phyloP scores from a whole-genome alignment of 2,329 filamentous ascomycete genomes.

The Penicillium sp. region DNA sequence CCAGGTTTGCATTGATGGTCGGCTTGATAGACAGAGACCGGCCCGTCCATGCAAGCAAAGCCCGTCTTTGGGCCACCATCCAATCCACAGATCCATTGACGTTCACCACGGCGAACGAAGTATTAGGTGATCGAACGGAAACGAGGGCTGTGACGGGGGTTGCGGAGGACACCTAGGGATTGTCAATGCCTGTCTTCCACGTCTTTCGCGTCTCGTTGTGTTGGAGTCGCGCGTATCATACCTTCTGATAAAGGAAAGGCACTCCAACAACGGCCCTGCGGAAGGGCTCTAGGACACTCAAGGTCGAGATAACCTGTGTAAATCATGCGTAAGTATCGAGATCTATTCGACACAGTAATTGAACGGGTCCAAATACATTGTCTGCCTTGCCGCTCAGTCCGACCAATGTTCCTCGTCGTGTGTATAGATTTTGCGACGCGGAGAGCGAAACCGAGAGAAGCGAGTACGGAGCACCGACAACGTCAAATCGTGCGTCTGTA shows the following conservation, averaged over 20 bases:
- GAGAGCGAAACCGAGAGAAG: constrained; percentile 91
- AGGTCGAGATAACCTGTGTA: constrained; percentile 76
- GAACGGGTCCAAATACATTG: constrained; percentile 62
- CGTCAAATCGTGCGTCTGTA: constrained; percentile 90
- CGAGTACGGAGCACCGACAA: constrained; percentile 88
- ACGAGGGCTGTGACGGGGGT: constrained; percentile 86
- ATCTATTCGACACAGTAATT: neutral
- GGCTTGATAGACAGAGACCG: constrained; percentile 78
- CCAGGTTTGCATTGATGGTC: constrained; percentile 71
- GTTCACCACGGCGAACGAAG: constrained; percentile 83
- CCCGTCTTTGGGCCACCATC: constrained; percentile 85
- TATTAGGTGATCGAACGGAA: constrained; percentile 80
- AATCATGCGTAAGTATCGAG: constrained; percentile 2
- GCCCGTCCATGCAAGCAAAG: constrained; percentile 94
- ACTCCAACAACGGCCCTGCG: constrained; percentile 78
- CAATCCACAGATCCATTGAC: constrained; percentile 94
- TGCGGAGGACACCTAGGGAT: constrained; percentile 72
- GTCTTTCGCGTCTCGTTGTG: neutral
- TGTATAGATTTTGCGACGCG: constrained; percentile 91
- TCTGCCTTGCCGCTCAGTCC: constrained; percentile 87
- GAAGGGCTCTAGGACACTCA: constrained; percentile 83
- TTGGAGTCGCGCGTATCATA: constrained; percentile 20
- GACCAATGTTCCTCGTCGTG: constrained; percentile 85
- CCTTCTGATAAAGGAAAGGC: constrained; percentile 88
- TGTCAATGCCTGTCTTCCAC: constrained; percentile 12